Base-by-base conservation (phyloP, 176 grass and related monocot genomes). In the Eragrostis curvula region DNA sequence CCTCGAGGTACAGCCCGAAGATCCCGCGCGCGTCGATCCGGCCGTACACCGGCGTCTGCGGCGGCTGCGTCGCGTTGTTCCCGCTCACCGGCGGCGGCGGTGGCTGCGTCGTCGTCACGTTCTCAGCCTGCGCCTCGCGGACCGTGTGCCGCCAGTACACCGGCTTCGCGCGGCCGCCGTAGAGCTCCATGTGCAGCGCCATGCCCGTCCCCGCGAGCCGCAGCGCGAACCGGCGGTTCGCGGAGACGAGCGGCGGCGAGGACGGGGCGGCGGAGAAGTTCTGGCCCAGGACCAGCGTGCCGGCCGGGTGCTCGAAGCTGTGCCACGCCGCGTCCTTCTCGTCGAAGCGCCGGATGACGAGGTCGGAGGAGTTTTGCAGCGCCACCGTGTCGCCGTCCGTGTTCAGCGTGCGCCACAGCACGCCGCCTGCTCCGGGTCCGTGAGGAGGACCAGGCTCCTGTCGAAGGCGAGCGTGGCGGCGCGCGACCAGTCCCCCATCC, bases 221-320 rank as follows among this genome's bases (percentile, higher is more conserved):
- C 30, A 94, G 79, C 41, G 75, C 43, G 80, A 91, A 94, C 0
- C 71, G 83, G 11, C 73, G 77, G 89, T 91, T 86, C 25, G 15
- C 1, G 78, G 92, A 88, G 50, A 84, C 70, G 64, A 94, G 86
- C 49, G 86, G 90, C 77, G 65, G 45, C 17, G 74, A 25, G n/a
- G n/a, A n/a, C n/a, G n/a, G n/a, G 2, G 83, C 63, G 51, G 14
- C 1, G 42, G 89, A 89, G 83, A 94, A 89, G 87, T 94, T 94
- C 76, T 94, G 92, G 45, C 59, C 83, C 43, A 88, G 66, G 46
- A 96, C 90, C 0, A 96, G 90, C 13, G 94, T 96, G 76, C 91
- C 86, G 3, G 86, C 88, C 7, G 88, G 90, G 70, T 56, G 18
- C 49, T 89, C 48, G 78, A 96, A 93, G 84, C 90, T 93, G 20